These are phyloP conservation scores for Phytophthora crassamura DNA, from an alignment of 352 stramenopile genomes.

Conservation along the genomic window DNA sequence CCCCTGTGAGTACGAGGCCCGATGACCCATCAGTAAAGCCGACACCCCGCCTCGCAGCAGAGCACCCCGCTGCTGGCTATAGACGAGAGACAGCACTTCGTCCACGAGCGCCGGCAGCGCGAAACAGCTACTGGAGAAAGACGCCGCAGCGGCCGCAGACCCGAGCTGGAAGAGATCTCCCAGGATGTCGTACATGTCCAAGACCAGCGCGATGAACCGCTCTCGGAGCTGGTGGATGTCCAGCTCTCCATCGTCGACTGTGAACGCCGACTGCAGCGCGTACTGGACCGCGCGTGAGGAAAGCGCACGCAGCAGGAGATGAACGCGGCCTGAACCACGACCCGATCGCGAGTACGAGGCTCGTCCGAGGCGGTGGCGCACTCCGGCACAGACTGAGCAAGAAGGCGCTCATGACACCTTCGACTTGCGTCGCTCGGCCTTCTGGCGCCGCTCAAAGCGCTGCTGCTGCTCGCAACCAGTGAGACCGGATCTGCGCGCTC, in stretches of 20 bases:
- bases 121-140: background rate
- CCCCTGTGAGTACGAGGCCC: background rate
- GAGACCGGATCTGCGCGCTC: background rate
- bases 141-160: background rate
- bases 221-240: constrained; percentile 8
- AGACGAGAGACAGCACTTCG: constrained; percentile 40
- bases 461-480: constrained; percentile 18
- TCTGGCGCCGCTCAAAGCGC: background rate
- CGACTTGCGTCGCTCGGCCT: background rate
- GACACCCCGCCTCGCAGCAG: constrained; percentile 7
- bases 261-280: constrained; percentile 12
- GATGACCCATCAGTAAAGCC: constrained; percentile 16
- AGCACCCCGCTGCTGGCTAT: constrained; percentile 13
- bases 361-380: constrained; percentile 3
- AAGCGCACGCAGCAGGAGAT: constrained; percentile 27
- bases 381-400: constrained; percentile 14
- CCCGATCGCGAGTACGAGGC: background rate
- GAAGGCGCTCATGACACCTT: constrained; percentile 3
- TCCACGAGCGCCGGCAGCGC: constrained; percentile 34
- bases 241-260: background rate
- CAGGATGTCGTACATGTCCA: constrained; percentile 26
- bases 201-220: constrained; percentile 21
- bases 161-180: constrained; percentile 1
- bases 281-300: constrained; percentile 11
- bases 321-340: background rate